These are phyloP conservation scores for Colletotrichum simmondsii DNA, from an alignment of 2,329 filamentous ascomycete genomes.

Conservation along the genomic window DNA sequence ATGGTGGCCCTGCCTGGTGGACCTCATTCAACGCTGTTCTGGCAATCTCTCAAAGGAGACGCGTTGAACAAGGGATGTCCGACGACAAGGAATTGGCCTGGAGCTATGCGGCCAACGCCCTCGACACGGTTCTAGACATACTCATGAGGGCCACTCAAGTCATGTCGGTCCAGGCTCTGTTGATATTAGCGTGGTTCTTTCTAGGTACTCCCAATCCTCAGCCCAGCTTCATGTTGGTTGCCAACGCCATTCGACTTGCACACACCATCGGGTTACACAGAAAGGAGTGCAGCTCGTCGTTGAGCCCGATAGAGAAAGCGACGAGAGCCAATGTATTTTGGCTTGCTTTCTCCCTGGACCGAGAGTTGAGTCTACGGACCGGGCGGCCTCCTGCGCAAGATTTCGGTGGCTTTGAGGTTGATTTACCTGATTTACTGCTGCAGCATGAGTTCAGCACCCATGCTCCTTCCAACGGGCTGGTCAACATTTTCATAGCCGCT, in stretches of 20 bases:
- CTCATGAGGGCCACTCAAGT: neutral
- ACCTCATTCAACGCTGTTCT: neutral
- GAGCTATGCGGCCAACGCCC: neutral
- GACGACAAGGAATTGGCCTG: neutral
- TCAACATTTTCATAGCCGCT: neutral
- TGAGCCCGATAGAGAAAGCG: neutral
- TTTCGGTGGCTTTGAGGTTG: neutral
- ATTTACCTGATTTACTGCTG: neutral
- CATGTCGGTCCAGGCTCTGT: conserved; percentile 4
- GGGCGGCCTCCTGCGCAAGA: conserved; percentile 12
- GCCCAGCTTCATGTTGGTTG: conserved; percentile 12
- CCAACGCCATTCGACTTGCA: neutral
- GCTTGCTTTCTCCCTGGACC: neutral
- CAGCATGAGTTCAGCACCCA: neutral
- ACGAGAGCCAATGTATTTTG: neutral
- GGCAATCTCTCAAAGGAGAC: neutral
- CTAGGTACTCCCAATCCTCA: conserved; percentile 7
- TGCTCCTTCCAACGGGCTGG: too few species aligned
- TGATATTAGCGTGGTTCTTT: neutral
- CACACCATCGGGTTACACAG: conserved; percentile 9
- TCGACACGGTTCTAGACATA: neutral
- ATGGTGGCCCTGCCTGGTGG: neutral
- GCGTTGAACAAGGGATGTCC: neutral
- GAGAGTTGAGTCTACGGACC: neutral
- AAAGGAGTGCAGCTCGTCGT: neutral